Evolutionary conservation across 371 early-diverging fungal genomes (phyloP).

Genomic region (Dichotomocladium elegans): DNA sequence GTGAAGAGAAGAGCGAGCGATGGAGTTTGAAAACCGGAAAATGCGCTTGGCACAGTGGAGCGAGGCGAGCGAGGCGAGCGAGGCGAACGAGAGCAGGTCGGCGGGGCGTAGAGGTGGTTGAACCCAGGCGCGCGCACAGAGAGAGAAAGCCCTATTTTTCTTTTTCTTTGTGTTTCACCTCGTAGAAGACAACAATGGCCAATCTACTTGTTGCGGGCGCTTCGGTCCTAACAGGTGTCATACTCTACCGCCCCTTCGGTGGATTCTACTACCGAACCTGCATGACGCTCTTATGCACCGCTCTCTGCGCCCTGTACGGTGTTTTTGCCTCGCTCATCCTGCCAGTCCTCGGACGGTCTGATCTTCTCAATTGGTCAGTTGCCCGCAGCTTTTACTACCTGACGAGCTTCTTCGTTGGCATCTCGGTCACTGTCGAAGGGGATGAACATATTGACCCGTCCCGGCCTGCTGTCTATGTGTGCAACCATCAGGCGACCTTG

Average conservation of each 20-base stretch:
- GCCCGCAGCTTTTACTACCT: conserved; percentile 51
- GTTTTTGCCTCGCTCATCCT: conserved; percentile 42
- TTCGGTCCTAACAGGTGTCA: too few species aligned
- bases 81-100: too few species aligned
- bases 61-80: too few species aligned
- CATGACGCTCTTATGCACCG: conserved; percentile 14
- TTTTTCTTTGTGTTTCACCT: too few species aligned
- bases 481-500: conserved; percentile 86
- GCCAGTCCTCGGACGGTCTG: conserved; percentile 39
- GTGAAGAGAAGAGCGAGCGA: neutral
- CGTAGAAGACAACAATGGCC: too few species aligned
- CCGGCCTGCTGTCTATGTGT: conserved; percentile 64
- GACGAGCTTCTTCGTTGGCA: conserved; percentile 48
- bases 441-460: conserved; percentile 47
- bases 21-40: too few species aligned
- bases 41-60: too few species aligned
- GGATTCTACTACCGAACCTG: conserved; percentile 29
- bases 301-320: conserved; percentile 36
- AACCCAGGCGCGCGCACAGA: too few species aligned
- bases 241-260: conserved; percentile 24
- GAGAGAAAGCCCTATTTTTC: too few species aligned
- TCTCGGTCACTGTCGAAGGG: conserved; percentile 59
- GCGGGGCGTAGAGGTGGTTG: too few species aligned
- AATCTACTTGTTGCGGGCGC: too few species aligned
- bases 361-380: conserved; percentile 60